Conservation (phyloP, 768 basidiomycete species). For the Phaeolepiota aurea region DNA sequence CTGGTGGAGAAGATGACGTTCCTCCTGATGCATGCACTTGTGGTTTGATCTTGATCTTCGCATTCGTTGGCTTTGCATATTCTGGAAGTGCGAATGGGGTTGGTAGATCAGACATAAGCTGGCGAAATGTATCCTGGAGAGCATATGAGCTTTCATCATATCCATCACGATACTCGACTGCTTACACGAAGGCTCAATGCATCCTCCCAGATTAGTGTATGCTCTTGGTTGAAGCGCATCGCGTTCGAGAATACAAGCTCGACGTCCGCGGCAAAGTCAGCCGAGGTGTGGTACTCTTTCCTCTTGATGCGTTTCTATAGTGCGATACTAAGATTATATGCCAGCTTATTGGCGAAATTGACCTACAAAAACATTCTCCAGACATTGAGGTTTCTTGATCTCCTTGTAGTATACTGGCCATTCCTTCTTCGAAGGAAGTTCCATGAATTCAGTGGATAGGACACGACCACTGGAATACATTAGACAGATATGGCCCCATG, state of each 20-base stretch:
- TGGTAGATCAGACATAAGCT: constrained; percentile 74
- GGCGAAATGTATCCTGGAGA: constrained; percentile 60
- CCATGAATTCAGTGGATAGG: constrained; percentile 73
- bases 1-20: constrained; percentile 6
- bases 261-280: constrained; percentile 78
- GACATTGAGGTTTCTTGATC: constrained; percentile 72
- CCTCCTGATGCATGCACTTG: constrained; percentile 28
- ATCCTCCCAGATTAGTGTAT: constrained; percentile 77
- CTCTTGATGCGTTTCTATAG: constrained; percentile 71
- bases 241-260: constrained; percentile 90
- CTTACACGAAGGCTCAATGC: constrained; percentile 58
- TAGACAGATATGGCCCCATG: neutral
- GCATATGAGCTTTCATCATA: neutral
- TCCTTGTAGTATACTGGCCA: constrained; percentile 77
- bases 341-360: too few species aligned
- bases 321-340: too few species aligned
- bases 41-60: constrained; percentile 70
- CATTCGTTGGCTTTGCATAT: constrained; percentile 44
- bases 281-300: constrained; percentile 61
- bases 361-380: constrained; percentile 69
- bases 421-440: constrained; percentile 68
- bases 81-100: constrained; percentile 54
- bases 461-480: constrained; percentile 46
- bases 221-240: constrained; percentile 79
- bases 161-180: constrained; percentile 6